A percentile compares a stretch with the other conserved stretches of the same genome.
These are phyloP conservation scores for Fragaria iinumae DNA, from an alignment of 306 rosid genomes.

Conservation along the genomic window DNA sequence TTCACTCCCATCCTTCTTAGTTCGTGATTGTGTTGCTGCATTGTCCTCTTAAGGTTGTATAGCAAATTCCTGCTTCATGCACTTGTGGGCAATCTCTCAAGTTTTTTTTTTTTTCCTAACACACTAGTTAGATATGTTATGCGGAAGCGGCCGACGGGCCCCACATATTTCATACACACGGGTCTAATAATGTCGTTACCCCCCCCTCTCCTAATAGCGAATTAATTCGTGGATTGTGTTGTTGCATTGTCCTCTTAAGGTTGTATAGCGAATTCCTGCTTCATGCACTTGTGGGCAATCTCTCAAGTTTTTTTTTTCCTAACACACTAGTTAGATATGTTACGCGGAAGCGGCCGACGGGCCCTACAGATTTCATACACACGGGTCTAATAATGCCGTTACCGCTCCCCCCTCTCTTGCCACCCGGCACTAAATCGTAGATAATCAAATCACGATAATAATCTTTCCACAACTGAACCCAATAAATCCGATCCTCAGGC, in stretches of 20 bases:
- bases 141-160: too few relatives aligned
- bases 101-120: too few relatives aligned
- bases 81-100: neutral
- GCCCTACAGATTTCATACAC: too few relatives aligned
- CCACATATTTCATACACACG: too few relatives aligned
- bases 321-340: too few relatives aligned
- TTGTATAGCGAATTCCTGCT: neutral
- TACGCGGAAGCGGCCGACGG: too few relatives aligned
- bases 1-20: neutral
- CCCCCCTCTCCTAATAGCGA: too few relatives aligned
- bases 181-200: too few relatives aligned
- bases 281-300: slow-evolving; percentile 1
- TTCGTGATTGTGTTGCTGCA: slow-evolving; percentile 2
- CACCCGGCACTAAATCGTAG: neutral
- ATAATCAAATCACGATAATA: neutral
- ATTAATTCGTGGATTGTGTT: slow-evolving; percentile 2
- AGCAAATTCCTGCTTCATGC: neutral
- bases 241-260: neutral
- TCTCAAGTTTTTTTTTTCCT: too few relatives aligned
- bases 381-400: too few relatives aligned
- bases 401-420: too few relatives aligned
- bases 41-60: neutral
- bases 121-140: too few relatives aligned
- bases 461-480: neutral
- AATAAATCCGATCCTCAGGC: neutral